A percentile compares a stretch with the other conserved stretches of the same genome.
These are phyloP conservation scores for Dendrobium officinale DNA, from an alignment of 106 monocot species.

Conservation along the genomic window DNA sequence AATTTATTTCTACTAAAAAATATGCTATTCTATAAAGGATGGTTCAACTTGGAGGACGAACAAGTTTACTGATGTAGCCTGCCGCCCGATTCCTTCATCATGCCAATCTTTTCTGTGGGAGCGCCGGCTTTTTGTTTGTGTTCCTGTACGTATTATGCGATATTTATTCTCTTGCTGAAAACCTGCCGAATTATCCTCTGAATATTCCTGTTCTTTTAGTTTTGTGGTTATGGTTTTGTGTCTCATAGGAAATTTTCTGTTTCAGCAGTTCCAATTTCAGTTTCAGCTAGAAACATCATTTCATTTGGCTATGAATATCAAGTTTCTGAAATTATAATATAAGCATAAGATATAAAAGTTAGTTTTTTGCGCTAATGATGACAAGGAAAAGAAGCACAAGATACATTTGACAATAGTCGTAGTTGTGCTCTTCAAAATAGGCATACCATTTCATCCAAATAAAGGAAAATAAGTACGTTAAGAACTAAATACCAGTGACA, in stretches of 20 bases:
- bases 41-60: conserved; percentile 82
- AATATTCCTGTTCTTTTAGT: neutral
- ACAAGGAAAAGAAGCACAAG: too few relatives aligned
- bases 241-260: neutral
- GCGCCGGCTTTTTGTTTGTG: conserved; percentile 69
- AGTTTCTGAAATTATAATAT: too few relatives aligned
- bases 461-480: too few relatives aligned
- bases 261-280: neutral
- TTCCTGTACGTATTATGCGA: conserved; percentile 45
- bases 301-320: too few relatives aligned
- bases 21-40: conserved; percentile 34
- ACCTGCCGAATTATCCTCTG: neutral
- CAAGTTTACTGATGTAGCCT: conserved; percentile 61
- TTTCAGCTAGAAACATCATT: too few relatives aligned
- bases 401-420: too few relatives aligned
- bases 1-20: conserved; percentile 4
- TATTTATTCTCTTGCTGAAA: neutral
- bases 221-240: neutral
- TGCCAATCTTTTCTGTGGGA: conserved; percentile 72
- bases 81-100: conserved; percentile 35
- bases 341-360: too few relatives aligned
- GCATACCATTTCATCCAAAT: too few relatives aligned
- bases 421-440: too few relatives aligned
- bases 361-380: too few relatives aligned
- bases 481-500: too few relatives aligned